phyloP scores from a whole-genome alignment of 1,139 yeast genomes.

The Saccharomycopsis hybrid region DNA sequence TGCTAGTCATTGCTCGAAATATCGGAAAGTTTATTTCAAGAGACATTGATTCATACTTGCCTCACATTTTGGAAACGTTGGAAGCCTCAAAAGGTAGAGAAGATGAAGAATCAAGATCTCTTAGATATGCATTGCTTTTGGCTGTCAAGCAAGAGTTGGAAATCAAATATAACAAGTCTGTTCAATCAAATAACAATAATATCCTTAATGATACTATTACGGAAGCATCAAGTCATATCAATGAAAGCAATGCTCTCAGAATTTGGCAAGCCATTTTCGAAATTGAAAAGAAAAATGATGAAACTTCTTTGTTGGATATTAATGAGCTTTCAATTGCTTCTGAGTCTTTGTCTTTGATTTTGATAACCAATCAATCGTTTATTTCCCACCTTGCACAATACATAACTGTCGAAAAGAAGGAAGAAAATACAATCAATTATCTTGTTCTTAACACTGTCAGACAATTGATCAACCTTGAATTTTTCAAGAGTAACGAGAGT shows the following conservation, averaged over 20 bases:
- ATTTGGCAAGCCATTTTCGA: constrained; percentile 11
- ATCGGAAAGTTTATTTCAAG: constrained; percentile 44
- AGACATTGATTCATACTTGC: constrained; percentile 33
- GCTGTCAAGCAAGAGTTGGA: constrained; percentile 37
- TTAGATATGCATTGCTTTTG: constrained; percentile 28
- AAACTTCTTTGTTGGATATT: constrained; percentile 26
- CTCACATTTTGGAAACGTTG: constrained; percentile 28
- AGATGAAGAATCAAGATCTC: constrained; percentile 27
- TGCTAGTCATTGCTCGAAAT: constrained; percentile 45
- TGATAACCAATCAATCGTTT: constrained; percentile 24
- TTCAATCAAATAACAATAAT: neutral
- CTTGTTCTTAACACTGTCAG: constrained; percentile 21
- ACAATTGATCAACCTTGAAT: constrained; percentile 15
- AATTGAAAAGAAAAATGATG: constrained; percentile 4
- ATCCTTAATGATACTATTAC: neutral
- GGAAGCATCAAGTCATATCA: constrained; percentile 10
- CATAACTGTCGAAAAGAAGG: constrained; percentile 10
- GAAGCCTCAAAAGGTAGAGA: constrained; percentile 21
- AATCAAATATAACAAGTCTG: constrained; percentile 17
- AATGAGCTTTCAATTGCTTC: constrained; percentile 31
- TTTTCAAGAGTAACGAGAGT: constrained; percentile 21
- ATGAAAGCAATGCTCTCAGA: constrained; percentile 12
- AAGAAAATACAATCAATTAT: constrained; percentile 11
- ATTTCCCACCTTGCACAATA: constrained; percentile 24
- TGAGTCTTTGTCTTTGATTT: constrained; percentile 32